phyloP scores from a whole-genome alignment of 805 yeast genomes.

The Yamadazyma endophytica region DNA sequence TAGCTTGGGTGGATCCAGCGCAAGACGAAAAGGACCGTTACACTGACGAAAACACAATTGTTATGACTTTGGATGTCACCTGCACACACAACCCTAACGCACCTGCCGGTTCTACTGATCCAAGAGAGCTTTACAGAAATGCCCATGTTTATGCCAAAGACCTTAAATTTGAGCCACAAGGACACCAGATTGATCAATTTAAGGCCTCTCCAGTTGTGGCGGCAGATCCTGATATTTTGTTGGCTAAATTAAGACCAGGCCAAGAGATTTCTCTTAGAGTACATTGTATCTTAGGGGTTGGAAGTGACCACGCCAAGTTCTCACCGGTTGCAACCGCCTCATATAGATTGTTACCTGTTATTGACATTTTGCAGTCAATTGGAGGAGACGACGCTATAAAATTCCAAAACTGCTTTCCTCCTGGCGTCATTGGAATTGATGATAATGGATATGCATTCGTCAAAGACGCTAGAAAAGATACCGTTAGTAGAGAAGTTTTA shows the following conservation, averaged over 20 bases:
- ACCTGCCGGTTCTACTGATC: conserved; percentile 71
- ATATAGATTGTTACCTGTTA: conserved; percentile 86
- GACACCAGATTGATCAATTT: conserved; percentile 72
- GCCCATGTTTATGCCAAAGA: conserved; percentile 87
- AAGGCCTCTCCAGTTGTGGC: conserved; percentile 66
- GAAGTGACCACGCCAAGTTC: conserved; percentile 94
- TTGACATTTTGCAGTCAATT: conserved; percentile 71
- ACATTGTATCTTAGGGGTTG: conserved; percentile 88
- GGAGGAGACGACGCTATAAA: conserved; percentile 70
- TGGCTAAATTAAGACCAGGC: conserved; percentile 94
- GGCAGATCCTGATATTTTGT: conserved; percentile 80
- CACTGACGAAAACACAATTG: conserved; percentile 88
- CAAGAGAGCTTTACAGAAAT: conserved; percentile 78
- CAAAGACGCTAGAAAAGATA: conserved; percentile 87
- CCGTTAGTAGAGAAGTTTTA: conserved; percentile 93
- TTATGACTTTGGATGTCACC: conserved; percentile 70
- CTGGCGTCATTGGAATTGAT: conserved; percentile 83
- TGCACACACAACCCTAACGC: conserved; percentile 88
- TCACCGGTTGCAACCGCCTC: conserved; percentile 98
- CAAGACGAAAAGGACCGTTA: conserved; percentile 62
- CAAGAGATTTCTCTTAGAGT: conserved; percentile 90
- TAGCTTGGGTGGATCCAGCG: conserved; percentile 74
- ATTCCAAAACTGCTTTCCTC: conserved; percentile 87
- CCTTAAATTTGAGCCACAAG: conserved; percentile 87
- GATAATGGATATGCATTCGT: conserved; percentile 70